These are phyloP conservation scores for Hygrophorus pudorinus DNA, from an alignment of 768 basidiomycete genomes.

Conservation along the genomic window DNA sequence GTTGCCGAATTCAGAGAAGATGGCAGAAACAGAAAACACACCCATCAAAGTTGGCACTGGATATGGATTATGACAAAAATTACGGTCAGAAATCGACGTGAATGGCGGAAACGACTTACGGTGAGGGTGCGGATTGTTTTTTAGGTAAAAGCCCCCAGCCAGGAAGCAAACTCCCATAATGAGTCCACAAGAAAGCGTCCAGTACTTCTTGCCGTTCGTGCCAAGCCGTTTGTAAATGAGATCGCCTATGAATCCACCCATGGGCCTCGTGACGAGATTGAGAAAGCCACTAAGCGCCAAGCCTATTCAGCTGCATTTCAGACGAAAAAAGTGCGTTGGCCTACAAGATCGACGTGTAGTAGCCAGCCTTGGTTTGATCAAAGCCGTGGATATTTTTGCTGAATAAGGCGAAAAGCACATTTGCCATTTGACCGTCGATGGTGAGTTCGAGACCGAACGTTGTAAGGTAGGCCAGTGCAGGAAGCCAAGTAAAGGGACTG, in stretches of 20 bases:
- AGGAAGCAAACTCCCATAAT: constrained; percentile 34
- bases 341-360: constrained; percentile 27
- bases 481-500: constrained; percentile 44
- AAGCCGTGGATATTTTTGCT: constrained; percentile 24
- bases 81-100: neutral
- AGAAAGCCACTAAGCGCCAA: neutral
- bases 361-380: constrained; percentile 42
- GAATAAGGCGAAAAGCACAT: constrained; percentile 30
- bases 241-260: constrained; percentile 33
- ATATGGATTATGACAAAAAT: neutral
- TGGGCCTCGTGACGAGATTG: neutral
- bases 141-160: constrained; percentile 34
- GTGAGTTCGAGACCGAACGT: constrained; percentile 53
- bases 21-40: neutral
- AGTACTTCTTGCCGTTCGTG: constrained; percentile 37
- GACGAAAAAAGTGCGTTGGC: constrained; percentile 1
- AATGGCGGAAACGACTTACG: constrained; percentile 12
- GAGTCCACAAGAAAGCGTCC: constrained; percentile 32
- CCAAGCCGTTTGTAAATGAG: constrained; percentile 32
- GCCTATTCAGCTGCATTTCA: neutral
- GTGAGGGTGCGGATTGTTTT: constrained; percentile 22
- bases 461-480: constrained; percentile 39
- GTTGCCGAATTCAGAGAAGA: constrained; percentile 1
- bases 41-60: constrained; percentile 2
- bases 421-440: constrained; percentile 44